Base-by-base conservation (phyloP, 2,329 filamentous ascomycete species). In the Fusarium piperis region DNA sequence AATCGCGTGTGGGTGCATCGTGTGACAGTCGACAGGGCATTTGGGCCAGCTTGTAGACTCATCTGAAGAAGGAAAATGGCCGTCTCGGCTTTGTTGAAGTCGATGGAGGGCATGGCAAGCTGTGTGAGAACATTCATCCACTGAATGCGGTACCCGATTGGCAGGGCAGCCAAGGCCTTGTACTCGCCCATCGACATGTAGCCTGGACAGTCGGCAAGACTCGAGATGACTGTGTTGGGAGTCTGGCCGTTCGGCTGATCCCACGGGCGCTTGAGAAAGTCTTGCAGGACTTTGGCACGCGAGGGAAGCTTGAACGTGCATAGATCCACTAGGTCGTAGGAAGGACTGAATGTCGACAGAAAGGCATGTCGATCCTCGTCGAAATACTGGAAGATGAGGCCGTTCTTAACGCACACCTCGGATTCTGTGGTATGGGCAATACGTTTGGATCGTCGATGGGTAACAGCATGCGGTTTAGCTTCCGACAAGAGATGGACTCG, bases 181-280 rank as follows among this genome's bases (percentile, higher is more conserved):
- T 84, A 91, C 59, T 92, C 88, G 0, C 85, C 83, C 0, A 89
- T 64, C 0, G 85, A 81, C 62, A 92, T 79, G 23, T 83, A 72
- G 0, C 62, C 12, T 0, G 89, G 88, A 55, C 88, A 90, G 0
- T 76, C 57, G 0, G 71, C 78, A 63, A 89, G 87, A 1, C 74
- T 77, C 0, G 89, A 83, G 13, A 92, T 82, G 0, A 88, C 84
- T 0, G 81, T 70, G 62, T 93, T 92, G 0, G 86, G 80, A 1
- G 69, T 67, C 20, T 66, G 20, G 0, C 74, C 71, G 6, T 72
- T 35, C 4, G 72, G 69, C 1, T 26, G 3, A 0, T 6, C 0
- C 53, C 62, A 68, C 1, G 57, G 64, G 1, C 65, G 72, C 1
- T 33, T 10, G 5, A 77, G 58, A 10, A 76, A 78, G 4, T 15